phyloP scores from a whole-genome alignment of 345 rosid genomes.

The Trapa incisa region DNA sequence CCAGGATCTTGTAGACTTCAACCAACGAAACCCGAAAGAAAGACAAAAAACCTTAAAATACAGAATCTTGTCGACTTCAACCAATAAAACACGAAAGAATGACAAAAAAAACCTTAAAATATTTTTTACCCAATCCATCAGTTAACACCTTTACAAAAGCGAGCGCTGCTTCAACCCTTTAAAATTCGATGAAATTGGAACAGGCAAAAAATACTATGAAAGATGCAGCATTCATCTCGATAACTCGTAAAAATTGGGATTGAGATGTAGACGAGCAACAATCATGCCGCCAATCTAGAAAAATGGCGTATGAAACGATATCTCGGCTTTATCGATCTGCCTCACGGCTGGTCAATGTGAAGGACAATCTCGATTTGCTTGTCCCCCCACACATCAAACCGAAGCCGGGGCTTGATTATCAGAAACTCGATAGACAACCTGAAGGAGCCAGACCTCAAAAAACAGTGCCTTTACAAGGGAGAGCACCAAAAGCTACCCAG shows the following conservation, averaged over 20 bases:
- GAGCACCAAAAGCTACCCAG: too few relatives aligned
- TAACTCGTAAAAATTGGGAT: not conserved
- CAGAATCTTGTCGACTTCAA: too few relatives aligned
- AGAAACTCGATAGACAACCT: not conserved
- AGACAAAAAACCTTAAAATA: too few relatives aligned
- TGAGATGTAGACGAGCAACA: conserved; percentile 52
- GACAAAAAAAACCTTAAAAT: too few relatives aligned
- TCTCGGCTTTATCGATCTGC: conserved; percentile 44
- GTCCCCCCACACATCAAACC: not conserved
- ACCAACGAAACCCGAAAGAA: too few relatives aligned
- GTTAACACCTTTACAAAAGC: not conserved
- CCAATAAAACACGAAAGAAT: too few relatives aligned
- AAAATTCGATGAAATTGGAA: not conserved
- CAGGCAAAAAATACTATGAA: not conserved
- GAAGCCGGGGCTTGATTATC: not conserved
- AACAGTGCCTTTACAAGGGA: not conserved
- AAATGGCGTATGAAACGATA: conserved; percentile 60
- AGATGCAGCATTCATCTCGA: not conserved
- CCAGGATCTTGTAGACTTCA: too few relatives aligned
- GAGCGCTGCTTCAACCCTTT: too few relatives aligned
- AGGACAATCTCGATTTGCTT: not conserved
- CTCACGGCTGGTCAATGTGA: conserved; percentile 16
- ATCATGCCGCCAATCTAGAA: conserved; percentile 42
- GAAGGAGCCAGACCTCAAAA: not conserved
- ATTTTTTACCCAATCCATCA: not conserved